A percentile compares a stretch with the other conserved stretches of the same genome.
These are phyloP conservation scores for Grifola frondosa DNA, from an alignment of 1,284 basidiomycete species.

Conservation along the genomic window DNA sequence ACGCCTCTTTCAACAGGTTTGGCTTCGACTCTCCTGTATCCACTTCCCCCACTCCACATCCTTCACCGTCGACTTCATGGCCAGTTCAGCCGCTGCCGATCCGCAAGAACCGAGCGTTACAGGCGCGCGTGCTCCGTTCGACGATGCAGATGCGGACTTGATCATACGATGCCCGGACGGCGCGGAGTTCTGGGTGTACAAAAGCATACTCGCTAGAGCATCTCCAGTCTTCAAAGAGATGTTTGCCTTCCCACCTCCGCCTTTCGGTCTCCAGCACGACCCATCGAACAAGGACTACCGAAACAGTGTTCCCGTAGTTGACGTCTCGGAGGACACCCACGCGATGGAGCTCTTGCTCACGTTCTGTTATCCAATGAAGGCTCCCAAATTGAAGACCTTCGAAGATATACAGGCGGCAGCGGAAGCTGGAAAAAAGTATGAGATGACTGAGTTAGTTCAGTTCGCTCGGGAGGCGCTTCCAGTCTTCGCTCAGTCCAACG, in stretches of 20 bases:
- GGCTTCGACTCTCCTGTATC: too few relatives aligned
- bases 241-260: conserved; percentile 7
- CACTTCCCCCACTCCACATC: too few relatives aligned
- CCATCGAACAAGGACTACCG: too few relatives aligned
- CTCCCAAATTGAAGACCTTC: conserved; percentile 35
- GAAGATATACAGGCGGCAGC: not conserved
- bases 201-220: conserved; percentile 13
- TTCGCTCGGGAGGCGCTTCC: too few relatives aligned
- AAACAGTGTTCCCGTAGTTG: conserved; percentile 6
- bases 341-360: conserved; percentile 16
- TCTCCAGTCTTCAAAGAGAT: conserved; percentile 19
- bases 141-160: conserved; percentile 11
- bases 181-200: conserved; percentile 15
- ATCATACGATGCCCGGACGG: conserved; percentile 18
- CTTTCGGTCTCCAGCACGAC: too few relatives aligned
- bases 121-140: conserved; percentile 1
- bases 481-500: too few relatives aligned
- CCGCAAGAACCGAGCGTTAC: too few relatives aligned
- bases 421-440: conserved; percentile 5
- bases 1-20: too few relatives aligned
- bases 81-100: not conserved
- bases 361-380: conserved; percentile 14
- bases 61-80: not conserved
- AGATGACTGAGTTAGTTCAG: conserved; percentile 1
- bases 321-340: conserved; percentile 9